phyloP scores from a whole-genome alignment of 257 asterid genomes.

The Echium plantagineum region DNA sequence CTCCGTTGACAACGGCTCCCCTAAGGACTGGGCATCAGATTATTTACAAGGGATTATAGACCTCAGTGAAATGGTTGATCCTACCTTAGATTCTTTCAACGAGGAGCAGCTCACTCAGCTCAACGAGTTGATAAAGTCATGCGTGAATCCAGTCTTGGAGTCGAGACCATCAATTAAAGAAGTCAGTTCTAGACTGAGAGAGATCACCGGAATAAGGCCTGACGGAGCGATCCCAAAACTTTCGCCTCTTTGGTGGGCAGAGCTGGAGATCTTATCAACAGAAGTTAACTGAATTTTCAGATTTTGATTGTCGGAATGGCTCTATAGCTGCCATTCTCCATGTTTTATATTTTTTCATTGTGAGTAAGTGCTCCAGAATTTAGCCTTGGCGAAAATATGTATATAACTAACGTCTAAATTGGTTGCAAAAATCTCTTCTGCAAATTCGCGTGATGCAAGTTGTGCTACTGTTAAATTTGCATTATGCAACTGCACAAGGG shows the following conservation, averaged over 20 bases:
- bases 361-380: background rate
- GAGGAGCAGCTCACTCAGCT: slow-evolving; percentile 41
- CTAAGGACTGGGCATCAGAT: slow-evolving; percentile 57
- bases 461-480: no score
- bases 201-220: slow-evolving; percentile 51
- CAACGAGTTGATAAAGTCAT: slow-evolving; percentile 36
- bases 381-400: background rate
- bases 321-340: slow-evolving; percentile 4
- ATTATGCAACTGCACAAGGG: no score
- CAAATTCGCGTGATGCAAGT: background rate
- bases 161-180: slow-evolving; percentile 44
- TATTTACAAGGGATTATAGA: slow-evolving; percentile 32
- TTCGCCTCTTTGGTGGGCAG: slow-evolving; percentile 97
- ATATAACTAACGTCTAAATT: background rate
- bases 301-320: slow-evolving; percentile 10
- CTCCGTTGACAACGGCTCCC: slow-evolving; percentile 33
- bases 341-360: background rate
- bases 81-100: slow-evolving; percentile 38
- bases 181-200: slow-evolving; percentile 42
- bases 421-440: background rate
- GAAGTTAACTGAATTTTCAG: slow-evolving; percentile 19
- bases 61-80: slow-evolving; percentile 41
- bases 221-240: slow-evolving; percentile 58
- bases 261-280: slow-evolving; percentile 55
- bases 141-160: slow-evolving; percentile 38